A percentile compares a stretch with the other conserved stretches of the same genome.
Evolutionary conservation across 2,329 filamentous ascomycete genomes (phyloP).

Genomic region (Polychaeton citri): DNA sequence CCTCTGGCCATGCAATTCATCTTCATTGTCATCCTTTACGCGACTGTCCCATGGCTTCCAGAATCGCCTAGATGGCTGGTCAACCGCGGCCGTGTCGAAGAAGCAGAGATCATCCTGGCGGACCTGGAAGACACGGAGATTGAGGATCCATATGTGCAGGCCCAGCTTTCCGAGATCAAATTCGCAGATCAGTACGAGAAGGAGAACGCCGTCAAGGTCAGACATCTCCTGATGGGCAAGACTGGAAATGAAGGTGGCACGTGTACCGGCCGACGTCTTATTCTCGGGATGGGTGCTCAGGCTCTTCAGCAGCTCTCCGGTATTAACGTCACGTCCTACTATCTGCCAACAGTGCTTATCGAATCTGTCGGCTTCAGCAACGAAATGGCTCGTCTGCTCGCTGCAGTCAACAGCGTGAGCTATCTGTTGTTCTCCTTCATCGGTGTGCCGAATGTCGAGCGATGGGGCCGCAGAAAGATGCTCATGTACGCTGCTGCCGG

Average conservation of each 20-base stretch:
- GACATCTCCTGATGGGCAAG: constrained; percentile 35
- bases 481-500: constrained; percentile 44
- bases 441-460: constrained; percentile 35
- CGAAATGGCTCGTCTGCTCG: constrained; percentile 39
- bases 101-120: constrained; percentile 36
- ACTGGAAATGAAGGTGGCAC: constrained; percentile 32
- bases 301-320: not conserved
- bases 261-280: constrained; percentile 35
- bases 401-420: constrained; percentile 40
- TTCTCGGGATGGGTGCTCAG: constrained; percentile 42
- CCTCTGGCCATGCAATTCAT: constrained; percentile 38
- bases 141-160: constrained; percentile 32
- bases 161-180: constrained; percentile 33
- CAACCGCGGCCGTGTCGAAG: constrained; percentile 28
- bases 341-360: constrained; percentile 46
- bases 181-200: constrained; percentile 33
- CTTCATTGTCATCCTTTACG: constrained; percentile 34
- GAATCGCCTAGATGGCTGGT: constrained; percentile 37
- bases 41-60: constrained; percentile 34
- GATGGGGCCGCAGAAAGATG: constrained; percentile 43
- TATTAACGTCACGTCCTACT: constrained; percentile 33
- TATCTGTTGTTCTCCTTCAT: constrained; percentile 37
- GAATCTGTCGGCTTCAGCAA: constrained; percentile 41
- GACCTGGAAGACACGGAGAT: constrained; percentile 32
- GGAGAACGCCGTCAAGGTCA: constrained; percentile 37